Evolutionary conservation across 1,284 basidiomycete species (phyloP).

Genomic region (Ceratobasidium sp.): DNA sequence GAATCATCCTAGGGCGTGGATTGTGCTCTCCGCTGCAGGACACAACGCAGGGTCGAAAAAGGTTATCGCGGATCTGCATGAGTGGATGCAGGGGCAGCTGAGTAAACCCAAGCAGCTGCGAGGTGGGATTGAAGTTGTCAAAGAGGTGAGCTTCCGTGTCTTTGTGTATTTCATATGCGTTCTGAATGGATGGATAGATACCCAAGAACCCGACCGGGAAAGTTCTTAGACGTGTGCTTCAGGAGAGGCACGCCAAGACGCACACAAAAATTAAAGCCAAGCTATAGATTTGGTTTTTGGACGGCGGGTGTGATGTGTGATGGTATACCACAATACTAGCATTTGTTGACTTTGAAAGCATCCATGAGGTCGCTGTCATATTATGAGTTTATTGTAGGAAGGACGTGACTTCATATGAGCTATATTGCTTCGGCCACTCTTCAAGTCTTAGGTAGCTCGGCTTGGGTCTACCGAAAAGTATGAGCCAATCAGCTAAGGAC

Average conservation of each 20-base stretch:
- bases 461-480: too few species aligned
- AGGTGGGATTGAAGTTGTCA: constrained; percentile 74
- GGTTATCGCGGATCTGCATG: constrained; percentile 66
- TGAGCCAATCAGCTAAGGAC: too few species aligned
- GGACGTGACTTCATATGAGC: too few species aligned
- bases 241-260: constrained; percentile 68
- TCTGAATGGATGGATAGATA: constrained; percentile 61
- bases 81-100: constrained; percentile 71
- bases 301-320: background rate
- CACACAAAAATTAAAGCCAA: constrained; percentile 57
- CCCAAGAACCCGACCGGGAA: constrained; percentile 81
- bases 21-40: constrained; percentile 72
- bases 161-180: constrained; percentile 31
- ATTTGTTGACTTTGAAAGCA: too few species aligned
- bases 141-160: constrained; percentile 65
- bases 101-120: constrained; percentile 80
- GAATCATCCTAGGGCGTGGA: constrained; percentile 71
- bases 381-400: too few species aligned
- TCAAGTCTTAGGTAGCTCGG: too few species aligned
- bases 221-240: constrained; percentile 70
- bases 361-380: too few species aligned
- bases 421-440: too few species aligned
- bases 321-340: background rate
- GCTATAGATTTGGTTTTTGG: constrained; percentile 52
- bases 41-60: constrained; percentile 63